Evolutionary conservation across 2,329 filamentous ascomycete genomes (phyloP), one percentile per base, ranked within the genome.

Genomic region (Ophiostoma himal-ulmi): DNA sequence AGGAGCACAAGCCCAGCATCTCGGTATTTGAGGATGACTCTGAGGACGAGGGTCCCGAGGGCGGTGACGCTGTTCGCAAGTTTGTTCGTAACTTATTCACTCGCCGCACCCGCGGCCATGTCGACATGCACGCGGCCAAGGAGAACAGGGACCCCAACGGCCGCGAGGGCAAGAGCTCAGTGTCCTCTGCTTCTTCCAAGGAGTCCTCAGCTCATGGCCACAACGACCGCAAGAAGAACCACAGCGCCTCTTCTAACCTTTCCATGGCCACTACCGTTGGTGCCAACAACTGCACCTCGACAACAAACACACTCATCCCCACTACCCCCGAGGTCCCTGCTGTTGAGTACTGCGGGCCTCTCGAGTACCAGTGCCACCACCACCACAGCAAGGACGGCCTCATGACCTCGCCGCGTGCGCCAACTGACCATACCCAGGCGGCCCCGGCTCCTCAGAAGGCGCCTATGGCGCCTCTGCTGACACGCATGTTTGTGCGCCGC

Each of bases 401-500:
- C 26, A 34, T 34, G 57, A 62, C 65, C 11, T 44, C 39, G 65
- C 36, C 39, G 14, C 65, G 39, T 13, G 30, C 65, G 37, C 22
- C 22, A 20, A 44, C 17, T 10, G 60, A 67, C 30, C 57, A 22
- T 6, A 8, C 17, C 14, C 41, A 44, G 20, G 1, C 36, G 20
- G 34, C 60, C 60, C 26, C 34, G 17, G 62, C 62, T 39, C 36
- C 62, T 20, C 62, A 65, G 57, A 60, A 67, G 65, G 37, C 65
- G 22, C 65, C 65, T 22, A n/a, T 65, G n/a, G 71, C 69, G 3
- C 71, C 71, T 10, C 41, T 74, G 30, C 36, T 74, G 39, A 68
- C 70, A 10, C 72, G 73, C 8, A 74, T 74, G 73, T 74, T 74
- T 74, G 71, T 74, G n/a, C 72, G 73, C 17, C 72, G 73, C 4